phyloP scores from a whole-genome alignment of 371 early-diverging fungal genomes.

The Mycotypha africana region DNA sequence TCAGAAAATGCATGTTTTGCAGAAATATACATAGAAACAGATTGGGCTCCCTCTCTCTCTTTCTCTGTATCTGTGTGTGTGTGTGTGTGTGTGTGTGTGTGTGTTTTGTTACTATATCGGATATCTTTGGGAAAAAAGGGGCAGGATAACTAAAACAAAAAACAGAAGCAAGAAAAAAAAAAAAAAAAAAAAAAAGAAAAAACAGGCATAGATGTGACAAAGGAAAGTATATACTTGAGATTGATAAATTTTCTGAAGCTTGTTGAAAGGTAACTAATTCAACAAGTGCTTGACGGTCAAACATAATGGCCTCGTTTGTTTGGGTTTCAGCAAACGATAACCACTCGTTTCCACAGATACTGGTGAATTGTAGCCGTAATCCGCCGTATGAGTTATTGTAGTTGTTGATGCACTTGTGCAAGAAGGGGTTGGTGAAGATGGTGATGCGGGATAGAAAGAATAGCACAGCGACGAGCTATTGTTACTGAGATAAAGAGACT shows the following conservation, averaged over 20 bases:
- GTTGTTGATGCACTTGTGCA: too few species aligned
- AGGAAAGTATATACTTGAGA: neutral
- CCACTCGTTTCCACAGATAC: slow-evolving; percentile 1
- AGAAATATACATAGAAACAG: too few species aligned
- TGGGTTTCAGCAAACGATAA: slow-evolving; percentile 13
- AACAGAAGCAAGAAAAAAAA: neutral
- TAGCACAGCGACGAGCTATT: neutral
- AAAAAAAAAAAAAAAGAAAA: neutral
- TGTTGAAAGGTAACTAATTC: too few species aligned
- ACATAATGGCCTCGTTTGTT: slow-evolving; percentile 7
- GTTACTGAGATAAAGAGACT: neutral
- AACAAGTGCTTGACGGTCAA: slow-evolving; percentile 7
- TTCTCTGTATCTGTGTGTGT: neutral
- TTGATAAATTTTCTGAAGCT: too few species aligned
- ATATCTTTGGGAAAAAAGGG: too few species aligned
- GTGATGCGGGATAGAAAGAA: neutral
- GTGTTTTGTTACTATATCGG: too few species aligned
- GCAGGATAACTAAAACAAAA: neutral
- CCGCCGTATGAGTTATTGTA: too few species aligned
- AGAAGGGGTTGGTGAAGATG: neutral
- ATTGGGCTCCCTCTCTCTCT: too few species aligned
- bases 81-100: neutral
- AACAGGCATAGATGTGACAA: neutral
- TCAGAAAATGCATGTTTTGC: too few species aligned
- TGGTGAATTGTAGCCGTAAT: slow-evolving; percentile 2